Conservation (phyloP, 2,329 filamentous ascomycete species). For the Xenosphaeropsis pyriputrescens region DNA sequence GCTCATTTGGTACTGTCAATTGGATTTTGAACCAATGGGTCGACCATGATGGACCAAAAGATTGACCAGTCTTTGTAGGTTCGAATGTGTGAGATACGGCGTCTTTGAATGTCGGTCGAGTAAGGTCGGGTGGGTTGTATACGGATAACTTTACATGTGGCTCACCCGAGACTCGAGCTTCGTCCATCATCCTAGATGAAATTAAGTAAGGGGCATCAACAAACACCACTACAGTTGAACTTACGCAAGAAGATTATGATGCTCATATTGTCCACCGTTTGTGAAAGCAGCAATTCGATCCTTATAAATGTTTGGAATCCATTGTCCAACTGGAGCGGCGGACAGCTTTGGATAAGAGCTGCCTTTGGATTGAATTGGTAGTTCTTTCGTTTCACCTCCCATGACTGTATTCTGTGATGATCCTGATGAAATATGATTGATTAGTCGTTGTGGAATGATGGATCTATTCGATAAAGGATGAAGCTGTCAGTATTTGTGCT, state of each 20-base stretch:
- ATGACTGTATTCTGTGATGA: constrained; percentile 11
- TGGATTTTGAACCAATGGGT: constrained; percentile 94
- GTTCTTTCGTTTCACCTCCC: constrained; percentile 17
- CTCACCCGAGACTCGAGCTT: constrained; percentile 50
- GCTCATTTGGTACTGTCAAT: constrained; percentile 59
- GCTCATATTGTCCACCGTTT: constrained; percentile 61
- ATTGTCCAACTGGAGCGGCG: constrained; percentile 47
- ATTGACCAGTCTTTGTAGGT: constrained; percentile 58
- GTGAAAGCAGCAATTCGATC: constrained; percentile 75
- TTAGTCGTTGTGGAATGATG: constrained; percentile 4
- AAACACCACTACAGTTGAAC: constrained; percentile 17
- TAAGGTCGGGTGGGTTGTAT: constrained; percentile 67
- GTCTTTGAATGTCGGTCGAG: constrained; percentile 75
- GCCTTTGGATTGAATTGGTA: constrained; percentile 10
- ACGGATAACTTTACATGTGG: constrained; percentile 73
- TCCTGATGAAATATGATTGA: constrained; percentile 1
- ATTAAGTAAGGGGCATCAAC: constrained; percentile 3
- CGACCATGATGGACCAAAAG: constrained; percentile 89
- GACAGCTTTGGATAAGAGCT: constrained; percentile 16
- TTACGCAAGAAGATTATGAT: constrained; percentile 58
- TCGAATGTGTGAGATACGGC: constrained; percentile 63
- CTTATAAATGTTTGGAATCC: constrained; percentile 74
- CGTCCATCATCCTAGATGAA: constrained; percentile 49
- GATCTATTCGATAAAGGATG: not conserved
- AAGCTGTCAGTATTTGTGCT: not conserved